phyloP scores from a whole-genome alignment of 768 basidiomycete species.

The Amylocystis lapponica region DNA sequence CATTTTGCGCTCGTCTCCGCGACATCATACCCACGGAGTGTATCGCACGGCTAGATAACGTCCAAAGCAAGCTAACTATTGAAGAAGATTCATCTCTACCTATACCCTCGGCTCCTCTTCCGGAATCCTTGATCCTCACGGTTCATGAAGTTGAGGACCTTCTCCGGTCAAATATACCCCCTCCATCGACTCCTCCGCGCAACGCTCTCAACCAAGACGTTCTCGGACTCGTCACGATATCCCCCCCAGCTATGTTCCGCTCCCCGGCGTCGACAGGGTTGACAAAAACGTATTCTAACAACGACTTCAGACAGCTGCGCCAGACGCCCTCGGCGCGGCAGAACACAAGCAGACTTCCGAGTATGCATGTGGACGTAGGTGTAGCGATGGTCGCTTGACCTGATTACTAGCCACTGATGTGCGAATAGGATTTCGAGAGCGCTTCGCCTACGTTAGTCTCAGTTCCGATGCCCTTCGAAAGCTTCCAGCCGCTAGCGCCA shows the following conservation, averaged over 20 bases:
- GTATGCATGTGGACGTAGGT: conserved; percentile 75
- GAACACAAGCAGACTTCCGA: conserved; percentile 83
- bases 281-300: conserved; percentile 76
- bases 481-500: conserved; percentile 18
- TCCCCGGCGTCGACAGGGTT: conserved; percentile 71
- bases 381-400: conserved; percentile 23
- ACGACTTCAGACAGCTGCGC: conserved; percentile 76
- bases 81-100: conserved; percentile 8
- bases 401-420: conserved; percentile 8
- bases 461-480: conserved; percentile 18
- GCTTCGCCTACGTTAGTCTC: conserved; percentile 24
- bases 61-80: conserved; percentile 25
- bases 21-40: conserved; percentile 23
- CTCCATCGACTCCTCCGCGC: conserved; percentile 51
- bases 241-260: conserved; percentile 65
- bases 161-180: conserved; percentile 33
- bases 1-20: conserved; percentile 38
- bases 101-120: conserved; percentile 26
- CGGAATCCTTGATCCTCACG: conserved; percentile 35
- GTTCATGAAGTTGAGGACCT: conserved; percentile 39
- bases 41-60: conserved; percentile 26
- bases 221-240: conserved; percentile 58
- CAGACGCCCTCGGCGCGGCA: conserved; percentile 63
- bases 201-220: conserved; percentile 48
- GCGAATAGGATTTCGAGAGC: conserved; percentile 28